phyloP scores from a whole-genome alignment of 2,329 filamentous ascomycete genomes.

The Cryphonectria naterciae region DNA sequence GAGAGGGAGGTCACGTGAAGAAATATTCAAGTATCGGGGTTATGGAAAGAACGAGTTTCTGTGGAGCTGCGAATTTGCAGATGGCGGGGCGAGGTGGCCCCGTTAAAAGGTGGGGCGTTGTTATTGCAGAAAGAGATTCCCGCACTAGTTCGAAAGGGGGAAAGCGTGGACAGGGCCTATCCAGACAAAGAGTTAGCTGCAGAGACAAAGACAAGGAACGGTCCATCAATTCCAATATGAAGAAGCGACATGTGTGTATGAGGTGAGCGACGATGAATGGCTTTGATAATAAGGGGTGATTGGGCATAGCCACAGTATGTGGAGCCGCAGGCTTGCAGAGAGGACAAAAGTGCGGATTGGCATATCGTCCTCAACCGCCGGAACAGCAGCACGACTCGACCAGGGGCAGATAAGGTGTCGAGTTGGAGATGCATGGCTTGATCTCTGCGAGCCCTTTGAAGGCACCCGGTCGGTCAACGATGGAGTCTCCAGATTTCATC shows the following conservation, averaged over 20 bases:
- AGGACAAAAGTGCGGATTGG: not conserved
- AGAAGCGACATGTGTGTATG: not conserved
- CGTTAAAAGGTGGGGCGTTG: not conserved
- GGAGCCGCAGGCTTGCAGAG: not conserved
- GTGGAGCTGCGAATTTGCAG: conserved; percentile 1
- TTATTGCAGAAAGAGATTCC: conserved; percentile 4
- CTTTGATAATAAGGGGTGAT: not conserved
- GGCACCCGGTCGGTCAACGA: not conserved
- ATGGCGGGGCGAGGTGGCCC: conserved; percentile 10
- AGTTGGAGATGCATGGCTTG: not conserved
- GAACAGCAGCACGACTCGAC: not conserved
- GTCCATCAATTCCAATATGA: conserved; percentile 7
- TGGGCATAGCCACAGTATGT: not conserved
- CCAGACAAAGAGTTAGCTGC: conserved; percentile 24
- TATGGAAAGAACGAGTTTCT: not conserved
- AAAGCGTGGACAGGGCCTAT: conserved; percentile 18
- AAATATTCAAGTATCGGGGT: conserved; percentile 7
- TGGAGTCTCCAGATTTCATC: not conserved
- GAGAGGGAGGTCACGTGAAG: conserved; percentile 20
- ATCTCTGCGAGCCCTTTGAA: not conserved
- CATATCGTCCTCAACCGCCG: not conserved
- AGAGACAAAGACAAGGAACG: conserved; percentile 7
- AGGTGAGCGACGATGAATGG: not conserved
- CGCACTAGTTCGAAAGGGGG: conserved; percentile 14
- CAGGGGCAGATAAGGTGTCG: not conserved